Evolutionary conservation across 352 stramenopile genomes (phyloP).

Genomic region (Globisporangium ultimum): DNA sequence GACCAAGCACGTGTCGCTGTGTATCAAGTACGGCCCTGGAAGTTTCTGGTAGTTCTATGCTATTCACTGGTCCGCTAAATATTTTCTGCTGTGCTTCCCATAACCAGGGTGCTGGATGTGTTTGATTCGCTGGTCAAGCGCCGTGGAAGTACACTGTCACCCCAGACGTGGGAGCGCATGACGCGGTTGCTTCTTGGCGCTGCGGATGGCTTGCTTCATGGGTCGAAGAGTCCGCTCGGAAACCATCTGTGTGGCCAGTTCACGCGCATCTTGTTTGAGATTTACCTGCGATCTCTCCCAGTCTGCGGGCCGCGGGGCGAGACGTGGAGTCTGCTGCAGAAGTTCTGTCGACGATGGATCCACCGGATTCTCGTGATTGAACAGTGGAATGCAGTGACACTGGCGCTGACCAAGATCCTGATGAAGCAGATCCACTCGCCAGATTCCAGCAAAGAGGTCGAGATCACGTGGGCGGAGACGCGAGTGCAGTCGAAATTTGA

Average conservation of each 20-base stretch:
- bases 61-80: neutral
- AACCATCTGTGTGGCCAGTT: slow-evolving; percentile 74
- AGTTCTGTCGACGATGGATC: slow-evolving; percentile 86
- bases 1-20: slow-evolving; percentile 70
- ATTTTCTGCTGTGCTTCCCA: slow-evolving; percentile 5
- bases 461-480: slow-evolving; percentile 74
- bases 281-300: slow-evolving; percentile 70
- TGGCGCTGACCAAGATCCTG: slow-evolving; percentile 70
- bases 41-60: neutral
- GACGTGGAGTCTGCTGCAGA: slow-evolving; percentile 77
- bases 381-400: slow-evolving; percentile 78
- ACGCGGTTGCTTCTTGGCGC: slow-evolving; percentile 75
- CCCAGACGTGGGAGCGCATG: slow-evolving; percentile 83
- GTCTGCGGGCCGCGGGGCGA: slow-evolving; percentile 70
- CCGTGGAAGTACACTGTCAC: slow-evolving; percentile 47
- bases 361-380: slow-evolving; percentile 84
- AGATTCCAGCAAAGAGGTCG: slow-evolving; percentile 52
- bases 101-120: slow-evolving; percentile 62
- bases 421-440: slow-evolving; percentile 67
- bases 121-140: slow-evolving; percentile 76
- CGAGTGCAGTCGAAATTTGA: slow-evolving; percentile 67
- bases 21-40: slow-evolving; percentile 45
- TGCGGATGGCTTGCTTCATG: slow-evolving; percentile 74
- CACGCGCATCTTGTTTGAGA: slow-evolving; percentile 73
- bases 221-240: slow-evolving; percentile 64